Percentiles rank a stretch among this genome's conserved stretches.
Conservation (phyloP, 345 rosid species). For the Erodium maritimum region DNA sequence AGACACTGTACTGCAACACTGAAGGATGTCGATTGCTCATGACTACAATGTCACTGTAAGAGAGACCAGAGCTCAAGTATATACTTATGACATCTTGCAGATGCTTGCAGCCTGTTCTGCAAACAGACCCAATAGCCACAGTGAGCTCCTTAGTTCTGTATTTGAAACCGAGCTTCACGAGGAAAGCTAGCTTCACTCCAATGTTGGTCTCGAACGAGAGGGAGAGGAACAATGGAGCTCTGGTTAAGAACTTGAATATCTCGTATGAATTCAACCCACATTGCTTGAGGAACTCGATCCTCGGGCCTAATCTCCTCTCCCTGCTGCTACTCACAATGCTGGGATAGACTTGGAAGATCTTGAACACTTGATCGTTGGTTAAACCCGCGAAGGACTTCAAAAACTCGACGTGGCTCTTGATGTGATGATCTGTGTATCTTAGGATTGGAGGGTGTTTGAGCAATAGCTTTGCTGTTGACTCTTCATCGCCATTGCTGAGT, state of each 20-base stretch:
- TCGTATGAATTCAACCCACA: slow-evolving; percentile 49
- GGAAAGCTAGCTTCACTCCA: slow-evolving; percentile 45
- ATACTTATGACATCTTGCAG: slow-evolving; percentile 63
- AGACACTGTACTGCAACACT: slow-evolving; percentile 46
- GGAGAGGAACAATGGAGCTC: slow-evolving; percentile 57
- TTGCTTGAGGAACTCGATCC: slow-evolving; percentile 57
- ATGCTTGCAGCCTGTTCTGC: slow-evolving; percentile 66
- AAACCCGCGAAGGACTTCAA: slow-evolving; percentile 59
- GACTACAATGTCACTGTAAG: slow-evolving; percentile 35
- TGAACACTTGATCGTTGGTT: slow-evolving; percentile 44
- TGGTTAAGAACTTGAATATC: slow-evolving; percentile 57
- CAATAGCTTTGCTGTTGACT: slow-evolving; percentile 37
- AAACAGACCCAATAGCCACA: slow-evolving; percentile 55
- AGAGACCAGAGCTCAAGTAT: slow-evolving; percentile 49
- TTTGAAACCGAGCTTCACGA: slow-evolving; percentile 56
- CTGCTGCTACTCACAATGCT: slow-evolving; percentile 48
- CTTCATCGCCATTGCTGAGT: slow-evolving; percentile 60
- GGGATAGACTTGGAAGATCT: slow-evolving; percentile 53
- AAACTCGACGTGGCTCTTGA: slow-evolving; percentile 41
- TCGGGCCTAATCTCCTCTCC: slow-evolving; percentile 57
- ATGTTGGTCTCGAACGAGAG: slow-evolving; percentile 49
- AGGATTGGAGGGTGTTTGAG: slow-evolving; percentile 49
- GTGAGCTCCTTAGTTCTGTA: slow-evolving; percentile 50
- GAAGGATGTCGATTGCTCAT: slow-evolving; percentile 88
- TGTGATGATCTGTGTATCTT: slow-evolving; percentile 46